Base-by-base conservation (phyloP, 257 asterid genomes). In the Buddleja alternifolia region DNA sequence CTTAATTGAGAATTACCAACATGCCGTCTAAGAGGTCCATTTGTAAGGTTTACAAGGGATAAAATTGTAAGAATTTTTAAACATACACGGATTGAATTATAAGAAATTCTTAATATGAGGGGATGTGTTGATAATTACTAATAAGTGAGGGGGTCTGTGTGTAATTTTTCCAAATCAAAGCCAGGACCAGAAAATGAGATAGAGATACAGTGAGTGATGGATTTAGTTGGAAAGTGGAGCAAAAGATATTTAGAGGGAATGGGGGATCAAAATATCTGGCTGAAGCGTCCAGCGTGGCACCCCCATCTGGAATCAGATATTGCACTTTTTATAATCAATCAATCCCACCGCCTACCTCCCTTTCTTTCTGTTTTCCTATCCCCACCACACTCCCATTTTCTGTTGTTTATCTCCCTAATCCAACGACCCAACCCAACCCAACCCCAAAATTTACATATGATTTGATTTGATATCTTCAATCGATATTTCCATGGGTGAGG, bases 211-310 rank as follows among this genome's bases (percentile, higher is more conserved):
- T n/a, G n/a, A n/a, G n/a, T n/a, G n/a, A n/a, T n/a, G n/a, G n/a
- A n/a, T n/a, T n/a, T n/a, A n/a, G n/a, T n/a, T n/a, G n/a, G n/a
- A n/a, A n/a, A n/a, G n/a, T n/a, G n/a, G n/a, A n/a, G n/a, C n/a
- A n/a, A n/a, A 80, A 29, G 77, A 82, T 80, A 77, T 77, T 75
- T 70, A 14, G 59, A 57, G 50, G n/a, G n/a, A n/a, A n/a, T n/a
- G n/a, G n/a, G n/a, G n/a, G 78, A 78, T 78, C 62, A 73, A 72
- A 41, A 85, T 82, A 88, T 86, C 90, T 84, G 14, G 20, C 11
- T 0, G 3, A 74, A 50, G 70, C 47, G 47, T 83, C 94, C 92
- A 80, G 58, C 85, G 89, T 87, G 95, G 90, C 92, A 63, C 14
- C 23, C n/a, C 56, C 60, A 23, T 67, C 67, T 70, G 81, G 85